Base-by-base conservation (phyloP, 768 basidiomycete genomes). In the Serendipita sp. region DNA sequence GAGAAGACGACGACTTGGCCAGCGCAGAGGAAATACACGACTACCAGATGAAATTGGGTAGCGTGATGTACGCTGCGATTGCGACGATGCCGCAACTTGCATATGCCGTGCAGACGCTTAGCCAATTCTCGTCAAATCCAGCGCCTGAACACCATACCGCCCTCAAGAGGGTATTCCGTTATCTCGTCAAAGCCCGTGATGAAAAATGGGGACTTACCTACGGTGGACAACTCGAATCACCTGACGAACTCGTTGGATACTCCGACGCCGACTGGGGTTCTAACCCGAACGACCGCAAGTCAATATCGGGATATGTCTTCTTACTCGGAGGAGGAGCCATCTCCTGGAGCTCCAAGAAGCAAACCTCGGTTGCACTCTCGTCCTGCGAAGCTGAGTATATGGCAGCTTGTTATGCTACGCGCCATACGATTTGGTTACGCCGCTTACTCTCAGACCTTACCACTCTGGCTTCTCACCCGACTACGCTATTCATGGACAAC, bases 1-100 rank as follows among this genome's bases (percentile, higher is more conserved):
- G 16, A 18, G 48, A 53, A 7, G 13, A 41, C 41, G 13, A 41
- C 41, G 48, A 53, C 32, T 10, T 24, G 7, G 32, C 32, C n/a
- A n/a, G 8, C 10, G 8, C 48, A 53, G 10, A 18, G 48, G 48
- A 53, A n/a, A 34, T 53, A 18, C 18, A 53, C 8, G 48, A 53
- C 7, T 53, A 53, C 48, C 48, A 53, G 16, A 53, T 32, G 48
- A 53, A 53, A 53, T 16, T 74, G 51, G 74, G 72, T 2, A 68
- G 70, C 2, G 67, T 75, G 34, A 72, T 73, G 70, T 75, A 74
- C 65, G 67, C 71, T 5, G 44, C 65, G 7, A 66, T 66, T 10
- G 65, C 45, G 1, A 67, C 67, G 0, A 30, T 67, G 34, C 68
- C 68, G 2, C 67, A 68, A 34, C 53, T 68, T 28, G 67, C 68